Evolutionary conservation across 148 eudicot species (phyloP), one percentile per base, ranked within the genome.

Genomic region (Rhododendron griersonianum): DNA sequence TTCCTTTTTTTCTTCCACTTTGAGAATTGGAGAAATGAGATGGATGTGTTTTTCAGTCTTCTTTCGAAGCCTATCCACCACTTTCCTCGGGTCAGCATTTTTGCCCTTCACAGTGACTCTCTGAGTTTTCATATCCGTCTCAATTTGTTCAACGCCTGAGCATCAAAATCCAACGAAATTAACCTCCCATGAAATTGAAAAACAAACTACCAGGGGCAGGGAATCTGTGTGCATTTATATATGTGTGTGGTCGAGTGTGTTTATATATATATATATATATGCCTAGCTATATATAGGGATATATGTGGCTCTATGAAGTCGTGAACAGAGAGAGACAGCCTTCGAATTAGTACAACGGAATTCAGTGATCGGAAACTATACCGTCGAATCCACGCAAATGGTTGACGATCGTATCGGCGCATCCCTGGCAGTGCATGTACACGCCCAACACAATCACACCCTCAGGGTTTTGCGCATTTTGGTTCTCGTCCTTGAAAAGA

Each of bases 381-480:
- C 97, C 97, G 23, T 88, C 90, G 65, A 88, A 87, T 30, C 92
- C 92, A 19, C 86, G 78, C 71, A 94, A 87, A 73, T 80, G 81
- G 81, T 87, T 92, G 81, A 85, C 69, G 0, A 93, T 82, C 30
- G 84, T 53, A 10, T 91, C 65, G 2, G 87, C 90, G 84, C 97
- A 94, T 50, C 92, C 92, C 53, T 89, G 85, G 83, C 97, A 94
- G 55, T 94, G 97, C 85, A 93, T 87, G 76, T 86, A 87, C 23
- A 92, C 87, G 23, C 89, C 87, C 44, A 94, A 86, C 13, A 93
- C 86, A 7, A 94, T 89, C 33, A 28, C 85, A 75, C 86, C 89
- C 28, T 84, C 44, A 0, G 77, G 74, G 67, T 83, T 83, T 16
- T 82, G 75, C 7, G 67, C 18, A 73, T 74, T 82, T 80, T 81